A percentile compares a stretch with the other conserved stretches of the same genome.
These are phyloP conservation scores for Candida argentea DNA, from an alignment of 805 yeast species.

Conservation along the genomic window DNA sequence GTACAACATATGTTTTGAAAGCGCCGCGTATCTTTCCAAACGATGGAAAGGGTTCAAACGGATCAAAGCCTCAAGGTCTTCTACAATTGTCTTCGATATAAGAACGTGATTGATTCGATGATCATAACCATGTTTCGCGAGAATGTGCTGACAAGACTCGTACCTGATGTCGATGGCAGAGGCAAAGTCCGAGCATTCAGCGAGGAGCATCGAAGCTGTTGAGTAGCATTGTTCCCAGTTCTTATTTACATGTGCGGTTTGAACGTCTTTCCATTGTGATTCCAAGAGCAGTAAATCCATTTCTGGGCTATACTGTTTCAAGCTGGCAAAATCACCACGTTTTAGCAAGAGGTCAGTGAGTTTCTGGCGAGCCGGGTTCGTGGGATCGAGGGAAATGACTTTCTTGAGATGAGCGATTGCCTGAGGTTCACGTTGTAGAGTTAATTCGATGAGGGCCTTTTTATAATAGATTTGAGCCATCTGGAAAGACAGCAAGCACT, in stretches of 20 bases:
- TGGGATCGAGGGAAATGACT: constrained; percentile 33
- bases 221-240: constrained; percentile 7
- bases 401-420: constrained; percentile 44
- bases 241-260: background rate
- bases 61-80: constrained; percentile 17
- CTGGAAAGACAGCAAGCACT: too few relatives aligned
- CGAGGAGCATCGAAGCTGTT: constrained; percentile 10
- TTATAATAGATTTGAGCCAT: constrained; percentile 44
- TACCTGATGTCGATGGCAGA: constrained; percentile 4
- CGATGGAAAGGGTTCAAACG: constrained; percentile 17
- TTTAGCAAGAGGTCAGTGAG: constrained; percentile 40
- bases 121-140: constrained; percentile 4
- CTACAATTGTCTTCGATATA: constrained; percentile 10
- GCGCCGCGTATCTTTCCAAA: constrained; percentile 13
- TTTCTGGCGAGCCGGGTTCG: constrained; percentile 37
- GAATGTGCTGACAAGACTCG: constrained; percentile 9
- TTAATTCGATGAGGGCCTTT: constrained; percentile 51
- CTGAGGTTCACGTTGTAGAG: constrained; percentile 41
- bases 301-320: constrained; percentile 6
- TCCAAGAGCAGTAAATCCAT: constrained; percentile 5
- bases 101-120: constrained; percentile 2
- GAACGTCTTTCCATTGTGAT: constrained; percentile 1
- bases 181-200: constrained; percentile 34
- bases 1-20: constrained; percentile 29
- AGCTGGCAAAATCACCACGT: constrained; percentile 38